Evolutionary conservation across 2,329 filamentous ascomycete genomes (phyloP), one percentile per base, ranked within the genome.

Genomic region (Tricladium varicosporioides): DNA sequence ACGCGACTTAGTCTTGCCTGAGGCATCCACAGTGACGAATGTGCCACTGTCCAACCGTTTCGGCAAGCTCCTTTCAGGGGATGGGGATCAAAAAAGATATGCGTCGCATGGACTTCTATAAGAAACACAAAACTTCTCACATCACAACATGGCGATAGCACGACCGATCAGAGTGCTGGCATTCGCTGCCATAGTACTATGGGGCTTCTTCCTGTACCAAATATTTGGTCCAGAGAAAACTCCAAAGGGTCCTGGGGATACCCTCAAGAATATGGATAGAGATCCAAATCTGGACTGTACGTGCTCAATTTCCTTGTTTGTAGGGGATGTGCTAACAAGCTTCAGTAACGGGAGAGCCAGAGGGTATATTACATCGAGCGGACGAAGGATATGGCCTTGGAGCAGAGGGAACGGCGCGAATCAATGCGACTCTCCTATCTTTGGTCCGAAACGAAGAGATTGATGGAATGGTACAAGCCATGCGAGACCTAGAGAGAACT

Each of bases 371-470:
- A 64, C 85, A 82, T 69, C 85, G 91, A 72, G 84, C 87, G 33
- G 86, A 86, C 54, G 79, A 89, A 64, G 87, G 88, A 68, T 97
- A 97, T 74, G 84, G 84, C 52, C 85, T 89, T 52, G 83, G 91
- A 69, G 87, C 88, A 68, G 78, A 82, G 51, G 83, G 91, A 60
- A 89, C 88, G 52, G 86, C 88, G 64, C 90, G 94, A 70, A 94
- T 96, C 73, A 94, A 96, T 73, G 94, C 94, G 58, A 97, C 94
- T 3, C 80, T 99, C 56, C 81, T 99, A 64, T 89, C 92, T 18
- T 83, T 99, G 40, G 94, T 99, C 55, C 87, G 94, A 60, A 99
- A 99, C 70, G 86, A 90, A 70, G 94, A 99, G 77, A 77, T 97
- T 27, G 76, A 85, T 18, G 89, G 88, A 48, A 89, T 99, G 79